phyloP scores from a whole-genome alignment of 2,329 filamentous ascomycete genomes.

The Aspergillus fijiensis region DNA sequence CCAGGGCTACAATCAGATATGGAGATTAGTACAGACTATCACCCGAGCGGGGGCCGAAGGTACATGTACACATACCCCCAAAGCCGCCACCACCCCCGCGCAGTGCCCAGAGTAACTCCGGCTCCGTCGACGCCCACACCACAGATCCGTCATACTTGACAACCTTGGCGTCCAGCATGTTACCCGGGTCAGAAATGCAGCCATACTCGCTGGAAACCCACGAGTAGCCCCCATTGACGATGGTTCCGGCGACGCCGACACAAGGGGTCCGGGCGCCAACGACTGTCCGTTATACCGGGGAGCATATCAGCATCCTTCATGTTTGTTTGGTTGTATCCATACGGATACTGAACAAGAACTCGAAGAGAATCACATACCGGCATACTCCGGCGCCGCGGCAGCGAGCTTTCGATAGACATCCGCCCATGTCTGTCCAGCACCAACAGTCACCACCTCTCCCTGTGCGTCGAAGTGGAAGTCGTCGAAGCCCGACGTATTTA shows the following conservation, averaged over 20 bases:
- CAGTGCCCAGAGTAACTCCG: conserved; percentile 42
- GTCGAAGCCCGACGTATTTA: conserved; percentile 41
- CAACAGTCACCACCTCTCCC: conserved; percentile 34
- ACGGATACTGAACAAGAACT: no score
- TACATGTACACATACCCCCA: no score
- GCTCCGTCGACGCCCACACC: conserved; percentile 41
- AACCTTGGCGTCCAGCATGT: conserved; percentile 42
- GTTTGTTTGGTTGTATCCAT: no score
- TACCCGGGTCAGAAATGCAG: conserved; percentile 41
- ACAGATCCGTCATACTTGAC: conserved; percentile 38
- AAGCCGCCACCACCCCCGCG: conserved; percentile 35
- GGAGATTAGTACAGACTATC: conserved; percentile 15
- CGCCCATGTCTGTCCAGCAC: conserved; percentile 40
- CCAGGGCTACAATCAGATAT: conserved; percentile 1
- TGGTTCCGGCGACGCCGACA: conserved; percentile 42
- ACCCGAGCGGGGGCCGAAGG: no score
- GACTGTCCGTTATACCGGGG: conserved; percentile 10
- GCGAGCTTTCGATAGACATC: conserved; percentile 39
- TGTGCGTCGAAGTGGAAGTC: conserved; percentile 35
- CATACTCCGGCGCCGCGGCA: conserved; percentile 34
- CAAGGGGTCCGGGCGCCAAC: conserved; percentile 38
- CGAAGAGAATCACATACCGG: conserved; percentile 17
- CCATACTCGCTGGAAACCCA: conserved; percentile 44
- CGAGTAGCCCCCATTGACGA: conserved; percentile 39
- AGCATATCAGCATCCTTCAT: no score